Base-by-base conservation (phyloP, 352 stramenopile species). In the Globisporangium spiculum region DNA sequence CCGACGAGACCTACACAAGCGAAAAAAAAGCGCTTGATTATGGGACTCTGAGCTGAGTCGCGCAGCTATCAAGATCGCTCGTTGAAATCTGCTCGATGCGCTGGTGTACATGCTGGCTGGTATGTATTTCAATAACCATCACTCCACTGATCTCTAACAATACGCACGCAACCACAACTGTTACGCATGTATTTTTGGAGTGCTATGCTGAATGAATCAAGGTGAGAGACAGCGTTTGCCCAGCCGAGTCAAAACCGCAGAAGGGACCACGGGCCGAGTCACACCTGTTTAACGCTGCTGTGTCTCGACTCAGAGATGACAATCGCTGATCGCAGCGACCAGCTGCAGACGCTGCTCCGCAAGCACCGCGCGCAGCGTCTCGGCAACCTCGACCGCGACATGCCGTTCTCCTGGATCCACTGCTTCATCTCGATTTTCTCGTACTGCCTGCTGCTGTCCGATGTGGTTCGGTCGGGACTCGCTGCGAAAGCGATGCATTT, bases 371-470 rank as follows among this genome's bases (percentile, higher is more conserved):
- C 27, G 24, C 44, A 65, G 24, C 32, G 50, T 41, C 9, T 50
- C 18, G 38, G 32, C 22, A 22, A 54, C 22, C 20, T 44, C 20
- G 36, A 68, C 4, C 53, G 52, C 30, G 53, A 64, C 16, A 48
- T 54, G 8, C 30, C 54, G 16, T 61, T 74, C 55, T 67, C 34
- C 36, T 77, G n/a, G 44, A 72, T 30, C 63, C 58, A 64, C 1
- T 61, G 27, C 38, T 44, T 70, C 54, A 12, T 32, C 65, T 32
- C 59, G 4, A 41, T 74, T 4, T 55, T 77, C 26, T 68, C 68
- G 22, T 77, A 75, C 27, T 61, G 30, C n/a, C 58, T 77, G 22
- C 32, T 77, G n/a, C 63, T 75, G 22, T 68, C 68, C 4, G 72
- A 77, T 27, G 65, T 75, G 8, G 16, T 70, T 7, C 65, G 68